These are phyloP conservation scores for Trichomonascus vanleenenianus DNA, from an alignment of 805 yeast genomes.

Conservation along the genomic window DNA sequence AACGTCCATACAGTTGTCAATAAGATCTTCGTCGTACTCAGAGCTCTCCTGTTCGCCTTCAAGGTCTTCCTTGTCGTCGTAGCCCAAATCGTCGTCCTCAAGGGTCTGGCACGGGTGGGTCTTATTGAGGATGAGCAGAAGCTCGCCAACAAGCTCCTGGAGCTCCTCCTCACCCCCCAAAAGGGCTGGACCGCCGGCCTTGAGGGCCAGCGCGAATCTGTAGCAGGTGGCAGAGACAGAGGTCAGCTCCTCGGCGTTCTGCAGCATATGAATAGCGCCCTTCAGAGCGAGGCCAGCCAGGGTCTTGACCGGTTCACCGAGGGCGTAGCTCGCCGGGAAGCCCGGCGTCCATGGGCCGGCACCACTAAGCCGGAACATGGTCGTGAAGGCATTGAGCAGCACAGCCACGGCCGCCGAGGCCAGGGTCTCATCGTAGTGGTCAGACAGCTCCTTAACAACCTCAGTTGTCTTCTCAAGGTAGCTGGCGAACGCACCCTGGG, in stretches of 20 bases:
- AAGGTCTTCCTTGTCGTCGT: conserved; percentile 45
- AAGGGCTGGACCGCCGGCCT: conserved; percentile 61
- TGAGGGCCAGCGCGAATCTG: conserved; percentile 58
- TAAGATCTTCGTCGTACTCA: conserved; percentile 58
- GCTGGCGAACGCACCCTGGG: conserved; percentile 70
- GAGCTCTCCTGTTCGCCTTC: conserved; percentile 38
- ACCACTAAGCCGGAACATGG: conserved; percentile 39
- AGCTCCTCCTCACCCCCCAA: conserved; percentile 50
- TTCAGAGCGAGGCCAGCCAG: conserved; percentile 62
- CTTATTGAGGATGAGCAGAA: conserved; percentile 68
- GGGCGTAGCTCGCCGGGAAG: conserved; percentile 20
- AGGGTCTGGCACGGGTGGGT: conserved; percentile 78
- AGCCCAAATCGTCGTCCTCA: conserved; percentile 58
- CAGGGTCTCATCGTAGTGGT: conserved; percentile 78
- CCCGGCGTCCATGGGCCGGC: conserved; percentile 29
- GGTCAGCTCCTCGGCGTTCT: conserved; percentile 74
- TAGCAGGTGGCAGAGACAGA: conserved; percentile 78
- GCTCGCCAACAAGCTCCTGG: conserved; percentile 60
- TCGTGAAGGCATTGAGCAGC: conserved; percentile 73
- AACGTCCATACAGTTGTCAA: conserved; percentile 81
- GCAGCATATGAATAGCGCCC: conserved; percentile 52
- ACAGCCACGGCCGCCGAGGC: conserved; percentile 78
- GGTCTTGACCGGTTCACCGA: conserved; percentile 42
- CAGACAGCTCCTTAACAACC: conserved; percentile 61
- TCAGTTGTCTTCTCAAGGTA: conserved; percentile 61